A percentile compares a stretch with the other conserved stretches of the same genome.
These are phyloP conservation scores for Scedosporium aurantiacum DNA, from an alignment of 2,329 filamentous ascomycete genomes.

Conservation along the genomic window DNA sequence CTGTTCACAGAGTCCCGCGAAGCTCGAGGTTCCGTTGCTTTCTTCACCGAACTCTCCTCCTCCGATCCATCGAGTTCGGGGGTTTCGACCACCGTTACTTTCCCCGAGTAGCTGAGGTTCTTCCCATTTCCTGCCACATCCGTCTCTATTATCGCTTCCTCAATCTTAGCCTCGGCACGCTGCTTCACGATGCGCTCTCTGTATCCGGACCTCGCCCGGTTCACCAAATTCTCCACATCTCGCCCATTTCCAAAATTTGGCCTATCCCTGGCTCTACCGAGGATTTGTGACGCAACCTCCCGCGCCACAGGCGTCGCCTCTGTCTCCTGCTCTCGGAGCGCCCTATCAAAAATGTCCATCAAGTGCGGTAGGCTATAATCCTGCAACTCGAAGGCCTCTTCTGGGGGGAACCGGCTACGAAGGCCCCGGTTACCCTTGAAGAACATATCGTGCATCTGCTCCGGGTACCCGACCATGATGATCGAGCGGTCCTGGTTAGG, in stretches of 20 bases:
- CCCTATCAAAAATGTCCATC: conserved; percentile 46
- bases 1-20: background rate
- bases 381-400: conserved; percentile 54
- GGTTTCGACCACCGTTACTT: background rate
- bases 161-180: conserved; percentile 43
- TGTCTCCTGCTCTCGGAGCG: conserved; percentile 42
- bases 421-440: conserved; percentile 64
- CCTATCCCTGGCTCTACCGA: conserved; percentile 42
- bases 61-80: background rate
- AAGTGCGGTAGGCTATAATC: conserved; percentile 54
- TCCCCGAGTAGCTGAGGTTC: background rate
- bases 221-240: conserved; percentile 59
- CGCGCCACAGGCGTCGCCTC: conserved; percentile 39
- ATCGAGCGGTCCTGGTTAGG: conserved; percentile 65
- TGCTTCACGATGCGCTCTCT: conserved; percentile 28
- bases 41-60: background rate
- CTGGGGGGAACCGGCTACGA: conserved; percentile 51
- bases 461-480: conserved; percentile 58
- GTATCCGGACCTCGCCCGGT: conserved; percentile 28
- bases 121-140: background rate
- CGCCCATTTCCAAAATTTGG: conserved; percentile 63
- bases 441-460: conserved; percentile 62
- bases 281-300: conserved; percentile 44
- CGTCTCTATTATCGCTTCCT: conserved; percentile 34
- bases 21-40: background rate